phyloP scores from a whole-genome alignment of 345 rosid genomes.

The Raphanus raphanistrum region DNA sequence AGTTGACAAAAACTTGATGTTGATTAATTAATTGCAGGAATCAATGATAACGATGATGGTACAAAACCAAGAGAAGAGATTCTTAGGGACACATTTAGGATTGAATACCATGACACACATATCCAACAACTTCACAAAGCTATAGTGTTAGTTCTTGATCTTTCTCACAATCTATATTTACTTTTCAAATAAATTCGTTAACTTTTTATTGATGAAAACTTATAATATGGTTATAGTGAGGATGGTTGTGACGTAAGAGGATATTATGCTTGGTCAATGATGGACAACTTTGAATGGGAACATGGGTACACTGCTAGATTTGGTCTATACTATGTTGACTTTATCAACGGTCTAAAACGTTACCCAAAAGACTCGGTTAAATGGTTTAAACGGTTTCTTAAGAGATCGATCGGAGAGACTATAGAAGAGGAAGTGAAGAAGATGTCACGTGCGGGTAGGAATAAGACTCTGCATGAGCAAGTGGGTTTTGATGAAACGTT shows the following conservation, averaged over 20 bases:
- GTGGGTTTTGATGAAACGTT: slow-evolving; percentile 1
- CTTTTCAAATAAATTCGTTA: neutral
- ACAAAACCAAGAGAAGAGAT: slow-evolving; percentile 31
- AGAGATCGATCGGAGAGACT: slow-evolving; percentile 14
- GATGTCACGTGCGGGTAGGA: slow-evolving; percentile 5
- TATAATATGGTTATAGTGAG: neutral
- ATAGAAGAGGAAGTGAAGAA: neutral
- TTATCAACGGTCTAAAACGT: slow-evolving; percentile 48
- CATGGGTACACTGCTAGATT: slow-evolving; percentile 47
- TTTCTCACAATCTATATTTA: neutral
- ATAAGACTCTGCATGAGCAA: slow-evolving; percentile 8
- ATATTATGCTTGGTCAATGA: slow-evolving; percentile 56
- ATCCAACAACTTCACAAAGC: slow-evolving; percentile 38
- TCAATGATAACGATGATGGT: slow-evolving; percentile 32
- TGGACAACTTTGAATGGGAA: neutral
- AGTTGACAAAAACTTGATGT: too few relatives aligned
- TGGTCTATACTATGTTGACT: slow-evolving; percentile 56
- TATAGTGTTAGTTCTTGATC: slow-evolving; percentile 38
- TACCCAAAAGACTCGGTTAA: slow-evolving; percentile 54
- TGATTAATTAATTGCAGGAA: slow-evolving; percentile 11
- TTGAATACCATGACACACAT: slow-evolving; percentile 34
- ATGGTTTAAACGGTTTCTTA: slow-evolving; percentile 54
- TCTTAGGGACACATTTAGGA: slow-evolving; percentile 33
- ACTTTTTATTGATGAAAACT: neutral
- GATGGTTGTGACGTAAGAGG: slow-evolving; percentile 43